Percentiles rank a stretch among this genome's conserved stretches.
Evolutionary conservation across 495 filamentous ascomycete species (phyloP).

Genomic region (Annulohypoxylon stygium): DNA sequence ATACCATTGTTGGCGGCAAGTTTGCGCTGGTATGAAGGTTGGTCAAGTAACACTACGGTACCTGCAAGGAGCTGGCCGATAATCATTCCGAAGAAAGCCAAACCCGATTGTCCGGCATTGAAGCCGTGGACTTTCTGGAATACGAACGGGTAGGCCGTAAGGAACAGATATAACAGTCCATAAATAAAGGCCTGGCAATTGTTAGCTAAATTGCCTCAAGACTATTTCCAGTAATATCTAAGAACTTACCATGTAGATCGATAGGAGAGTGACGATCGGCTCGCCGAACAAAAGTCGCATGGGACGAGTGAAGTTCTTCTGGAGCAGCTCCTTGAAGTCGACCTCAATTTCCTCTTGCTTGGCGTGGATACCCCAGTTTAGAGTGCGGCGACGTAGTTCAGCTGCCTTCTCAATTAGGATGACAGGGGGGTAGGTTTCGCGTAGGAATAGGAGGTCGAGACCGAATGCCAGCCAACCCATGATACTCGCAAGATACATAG

Average conservation of each 20-base stretch:
- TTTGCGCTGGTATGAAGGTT: conserved; percentile 77
- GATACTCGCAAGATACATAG: conserved; percentile 76
- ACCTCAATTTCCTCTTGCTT: conserved; percentile 95
- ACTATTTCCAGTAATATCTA: neutral
- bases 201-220: neutral
- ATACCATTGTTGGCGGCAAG: conserved; percentile 78
- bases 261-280: conserved; percentile 80
- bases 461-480: conserved; percentile 82
- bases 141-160: conserved; percentile 84
- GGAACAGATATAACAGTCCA: conserved; percentile 83
- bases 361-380: conserved; percentile 94
- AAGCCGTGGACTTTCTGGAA: conserved; percentile 80
- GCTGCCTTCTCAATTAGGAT: conserved; percentile 82
- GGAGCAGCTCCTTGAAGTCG: conserved; percentile 80
- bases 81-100: conserved; percentile 87
- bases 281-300: conserved; percentile 83
- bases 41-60: conserved; percentile 71
- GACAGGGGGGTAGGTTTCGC: conserved; percentile 87
- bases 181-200: conserved; percentile 73
- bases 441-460: conserved; percentile 77
- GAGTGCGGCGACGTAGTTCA: conserved; percentile 82
- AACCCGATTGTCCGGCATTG: conserved; percentile 73
- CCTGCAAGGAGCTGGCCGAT: conserved; percentile 78
- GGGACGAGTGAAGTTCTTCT: conserved; percentile 87
- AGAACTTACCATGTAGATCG: conserved; percentile 71